Evolutionary conservation across 805 yeast genomes (phyloP).

Genomic region (Saturnispora mendoncae): DNA sequence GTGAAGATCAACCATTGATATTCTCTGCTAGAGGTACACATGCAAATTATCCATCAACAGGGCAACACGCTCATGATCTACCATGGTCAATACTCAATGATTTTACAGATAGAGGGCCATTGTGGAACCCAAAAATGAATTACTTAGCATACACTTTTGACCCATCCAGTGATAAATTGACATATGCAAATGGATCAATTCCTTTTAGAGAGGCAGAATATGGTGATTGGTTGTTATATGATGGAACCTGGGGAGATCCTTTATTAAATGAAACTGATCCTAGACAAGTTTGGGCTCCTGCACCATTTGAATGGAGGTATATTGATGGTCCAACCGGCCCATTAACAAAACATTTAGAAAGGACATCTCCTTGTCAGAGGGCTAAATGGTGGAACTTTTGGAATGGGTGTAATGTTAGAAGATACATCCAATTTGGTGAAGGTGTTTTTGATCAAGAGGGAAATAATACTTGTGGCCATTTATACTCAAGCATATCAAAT

Average conservation of each 20-base stretch:
- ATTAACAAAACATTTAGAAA: constrained; percentile 58
- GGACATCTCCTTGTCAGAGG: constrained; percentile 71
- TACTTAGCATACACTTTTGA: constrained; percentile 66
- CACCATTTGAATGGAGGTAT: constrained; percentile 81
- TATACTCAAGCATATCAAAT: constrained; percentile 19
- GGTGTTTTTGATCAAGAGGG: constrained; percentile 81
- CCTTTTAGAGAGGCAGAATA: constrained; percentile 44
- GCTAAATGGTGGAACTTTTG: constrained; percentile 90
- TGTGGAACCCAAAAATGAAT: constrained; percentile 89
- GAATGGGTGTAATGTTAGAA: constrained; percentile 72
- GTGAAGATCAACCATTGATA: constrained; percentile 52
- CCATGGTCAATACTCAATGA: constrained; percentile 88
- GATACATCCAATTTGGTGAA: constrained; percentile 67
- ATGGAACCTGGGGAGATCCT: constrained; percentile 89
- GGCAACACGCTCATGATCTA: constrained; percentile 91
- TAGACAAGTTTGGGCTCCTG: constrained; percentile 78
- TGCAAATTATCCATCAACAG: constrained; percentile 93
- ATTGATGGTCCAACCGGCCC: constrained; percentile 96
- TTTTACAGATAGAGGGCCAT: constrained; percentile 88
- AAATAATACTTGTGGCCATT: constrained; percentile 60
- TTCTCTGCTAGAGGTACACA: constrained; percentile 95
- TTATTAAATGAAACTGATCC: constrained; percentile 58
- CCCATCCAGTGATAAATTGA: constrained; percentile 33
- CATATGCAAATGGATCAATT: constrained; percentile 39
- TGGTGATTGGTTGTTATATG: constrained; percentile 70